These are phyloP conservation scores for Mucor velutinosus DNA, from an alignment of 371 early-diverging fungal genomes.

Conservation along the genomic window DNA sequence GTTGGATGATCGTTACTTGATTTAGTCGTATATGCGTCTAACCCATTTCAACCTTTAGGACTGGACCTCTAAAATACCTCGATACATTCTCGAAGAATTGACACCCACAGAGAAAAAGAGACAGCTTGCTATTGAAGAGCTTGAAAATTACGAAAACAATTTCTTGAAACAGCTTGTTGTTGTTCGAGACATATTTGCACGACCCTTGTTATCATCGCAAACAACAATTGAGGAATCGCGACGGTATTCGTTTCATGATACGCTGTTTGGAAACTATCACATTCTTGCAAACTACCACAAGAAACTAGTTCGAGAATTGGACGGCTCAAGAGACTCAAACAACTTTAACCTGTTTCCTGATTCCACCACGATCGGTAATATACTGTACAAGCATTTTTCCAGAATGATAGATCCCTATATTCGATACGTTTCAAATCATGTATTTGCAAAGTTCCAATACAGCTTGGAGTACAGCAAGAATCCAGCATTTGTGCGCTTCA, in stretches of 20 bases:
- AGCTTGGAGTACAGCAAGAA: conserved; percentile 14
- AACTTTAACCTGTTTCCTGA: conserved; percentile 11
- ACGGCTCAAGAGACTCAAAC: neutral
- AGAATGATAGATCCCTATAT: conserved; percentile 10
- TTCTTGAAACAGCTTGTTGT: conserved; percentile 16
- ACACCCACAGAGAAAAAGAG: conserved; percentile 9
- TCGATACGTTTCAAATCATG: conserved; percentile 20
- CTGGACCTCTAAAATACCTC: conserved; percentile 14
- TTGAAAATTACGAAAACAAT: conserved; percentile 10
- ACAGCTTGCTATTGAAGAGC: conserved; percentile 23
- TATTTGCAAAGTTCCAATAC: conserved; percentile 11
- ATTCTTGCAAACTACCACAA: conserved; percentile 12
- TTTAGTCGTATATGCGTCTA: neutral
- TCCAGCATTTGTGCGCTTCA: conserved; percentile 10
- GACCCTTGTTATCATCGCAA: conserved; percentile 11
- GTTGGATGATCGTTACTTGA: neutral
- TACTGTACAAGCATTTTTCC: conserved; percentile 9
- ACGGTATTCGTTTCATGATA: conserved; percentile 17
- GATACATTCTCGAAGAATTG: conserved; percentile 9
- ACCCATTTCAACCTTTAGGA: neutral
- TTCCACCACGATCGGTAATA: neutral
- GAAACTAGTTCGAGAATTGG: conserved; percentile 7
- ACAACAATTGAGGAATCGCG: conserved; percentile 19
- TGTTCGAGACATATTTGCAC: conserved; percentile 14
- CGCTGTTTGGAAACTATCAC: conserved; percentile 19